Conservation (phyloP, 192 early-diverging fungal species). For the Lobulomyces angularis region DNA sequence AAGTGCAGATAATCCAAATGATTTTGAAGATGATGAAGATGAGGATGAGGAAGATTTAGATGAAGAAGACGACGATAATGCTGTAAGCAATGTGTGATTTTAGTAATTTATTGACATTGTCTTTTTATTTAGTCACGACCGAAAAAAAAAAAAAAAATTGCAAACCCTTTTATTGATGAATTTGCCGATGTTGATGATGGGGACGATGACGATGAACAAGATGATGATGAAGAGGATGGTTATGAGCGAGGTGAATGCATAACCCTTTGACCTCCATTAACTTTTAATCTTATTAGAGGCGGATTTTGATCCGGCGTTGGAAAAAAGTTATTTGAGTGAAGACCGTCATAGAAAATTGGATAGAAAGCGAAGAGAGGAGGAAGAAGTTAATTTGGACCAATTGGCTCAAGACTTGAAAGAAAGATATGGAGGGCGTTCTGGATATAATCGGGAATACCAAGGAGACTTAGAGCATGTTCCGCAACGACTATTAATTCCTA, state of each 20-base stretch:
- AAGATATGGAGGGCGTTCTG: constrained; percentile 55
- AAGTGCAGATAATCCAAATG: too few relatives aligned
- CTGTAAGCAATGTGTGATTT: too few relatives aligned
- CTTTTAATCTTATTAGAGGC: too few relatives aligned
- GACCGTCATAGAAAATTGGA: constrained; percentile 62
- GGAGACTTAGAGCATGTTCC: constrained; percentile 54
- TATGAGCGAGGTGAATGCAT: constrained; percentile 5
- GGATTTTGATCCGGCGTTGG: too few relatives aligned
- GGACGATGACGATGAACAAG: constrained; percentile 64
- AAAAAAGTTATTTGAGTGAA: too few relatives aligned
- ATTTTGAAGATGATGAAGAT: constrained; percentile 41
- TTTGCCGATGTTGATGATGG: constrained; percentile 65
- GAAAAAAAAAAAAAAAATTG: constrained; percentile 21
- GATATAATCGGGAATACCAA: constrained; percentile 20
- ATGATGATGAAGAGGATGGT: constrained; percentile 41
- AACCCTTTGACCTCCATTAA: constrained; percentile 27
- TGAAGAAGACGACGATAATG: constrained; percentile 28
- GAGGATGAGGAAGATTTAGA: constrained; percentile 27
- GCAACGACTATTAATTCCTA: constrained; percentile 67
- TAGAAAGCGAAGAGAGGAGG: constrained; percentile 43
- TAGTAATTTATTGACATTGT: neutral
- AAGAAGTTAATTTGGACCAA: constrained; percentile 71
- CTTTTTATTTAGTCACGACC: constrained; percentile 3
- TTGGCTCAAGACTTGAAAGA: constrained; percentile 62
- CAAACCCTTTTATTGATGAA: constrained; percentile 54